These are phyloP conservation scores for Aquilaria yunnanensis DNA, from an alignment of 345 rosid genomes.

Conservation along the genomic window DNA sequence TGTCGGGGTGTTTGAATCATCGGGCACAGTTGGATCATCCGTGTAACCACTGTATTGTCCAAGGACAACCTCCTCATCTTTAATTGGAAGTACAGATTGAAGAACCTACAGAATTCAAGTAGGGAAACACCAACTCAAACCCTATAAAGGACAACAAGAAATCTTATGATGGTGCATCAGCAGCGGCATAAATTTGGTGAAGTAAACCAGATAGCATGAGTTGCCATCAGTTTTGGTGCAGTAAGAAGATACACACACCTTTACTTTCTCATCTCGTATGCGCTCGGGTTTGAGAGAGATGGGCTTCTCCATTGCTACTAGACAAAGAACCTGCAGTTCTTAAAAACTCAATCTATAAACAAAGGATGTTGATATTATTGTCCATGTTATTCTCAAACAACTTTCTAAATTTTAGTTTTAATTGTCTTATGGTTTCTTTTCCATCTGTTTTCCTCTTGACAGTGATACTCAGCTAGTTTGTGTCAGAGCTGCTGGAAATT, in stretches of 20 bases:
- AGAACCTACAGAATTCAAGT: slow-evolving; percentile 59
- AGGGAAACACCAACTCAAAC: slow-evolving; percentile 8
- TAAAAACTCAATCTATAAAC: slow-evolving; percentile 7
- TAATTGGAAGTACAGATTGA: slow-evolving; percentile 85
- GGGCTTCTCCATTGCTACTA: slow-evolving; percentile 98
- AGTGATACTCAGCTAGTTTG: neutral
- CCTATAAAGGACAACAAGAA: slow-evolving; percentile 4
- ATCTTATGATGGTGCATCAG: too few relatives aligned
- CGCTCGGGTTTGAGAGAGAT: slow-evolving; percentile 95
- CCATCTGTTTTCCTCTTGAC: neutral
- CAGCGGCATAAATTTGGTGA: neutral
- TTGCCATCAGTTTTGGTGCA: slow-evolving; percentile 3
- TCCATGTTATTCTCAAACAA: neutral
- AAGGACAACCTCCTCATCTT: slow-evolving; percentile 89
- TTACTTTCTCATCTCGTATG: slow-evolving; percentile 98
- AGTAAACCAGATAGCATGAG: slow-evolving; percentile 8
- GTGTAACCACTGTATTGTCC: slow-evolving; percentile 93
- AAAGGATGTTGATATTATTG: neutral
- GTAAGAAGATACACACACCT: slow-evolving; percentile 39
- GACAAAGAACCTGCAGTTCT: slow-evolving; percentile 72
- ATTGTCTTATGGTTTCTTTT: neutral
- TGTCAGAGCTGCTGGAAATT: too few relatives aligned
- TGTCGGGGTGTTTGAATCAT: slow-evolving; percentile 87
- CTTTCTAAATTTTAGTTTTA: neutral
- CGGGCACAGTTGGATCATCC: slow-evolving; percentile 95